Percentiles rank a stretch among this genome's conserved stretches.
Conservation (phyloP, 1,139 yeast species). For the Lodderomyces theae region DNA sequence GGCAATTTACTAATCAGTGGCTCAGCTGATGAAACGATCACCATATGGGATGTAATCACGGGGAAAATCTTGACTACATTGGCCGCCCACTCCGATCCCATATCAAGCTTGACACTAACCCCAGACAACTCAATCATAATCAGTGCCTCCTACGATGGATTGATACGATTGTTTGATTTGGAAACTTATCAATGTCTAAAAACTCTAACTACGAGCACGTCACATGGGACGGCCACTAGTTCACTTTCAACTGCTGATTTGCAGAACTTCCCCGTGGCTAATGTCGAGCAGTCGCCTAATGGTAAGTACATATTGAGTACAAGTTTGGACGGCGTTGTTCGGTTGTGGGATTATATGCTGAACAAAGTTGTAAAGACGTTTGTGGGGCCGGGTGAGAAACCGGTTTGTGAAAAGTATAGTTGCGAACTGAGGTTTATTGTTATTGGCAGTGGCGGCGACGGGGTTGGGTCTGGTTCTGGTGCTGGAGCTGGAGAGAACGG, state of each 20-base stretch:
- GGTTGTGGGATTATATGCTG: conserved; percentile 81
- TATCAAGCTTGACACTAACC: conserved; percentile 67
- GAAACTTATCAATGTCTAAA: conserved; percentile 88
- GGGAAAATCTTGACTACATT: conserved; percentile 74
- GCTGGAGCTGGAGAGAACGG: not conserved
- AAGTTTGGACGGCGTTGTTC: conserved; percentile 73
- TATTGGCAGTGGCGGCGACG: no score
- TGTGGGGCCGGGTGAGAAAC: conserved; percentile 31
- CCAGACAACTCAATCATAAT: conserved; percentile 82
- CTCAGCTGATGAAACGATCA: conserved; percentile 85
- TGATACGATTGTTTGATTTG: conserved; percentile 83
- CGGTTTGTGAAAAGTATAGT: conserved; percentile 43
- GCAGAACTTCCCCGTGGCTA: conserved; percentile 63
- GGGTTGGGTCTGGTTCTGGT: no score
- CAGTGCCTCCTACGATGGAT: conserved; percentile 89
- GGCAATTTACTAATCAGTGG: conserved; percentile 83
- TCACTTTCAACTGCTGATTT: conserved; percentile 51
- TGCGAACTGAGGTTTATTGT: conserved; percentile 52
- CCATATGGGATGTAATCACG: conserved; percentile 81
- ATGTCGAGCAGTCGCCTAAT: conserved; percentile 76
- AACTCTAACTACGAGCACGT: conserved; percentile 70
- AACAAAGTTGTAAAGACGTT: conserved; percentile 78
- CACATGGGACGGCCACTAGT: conserved; percentile 53
- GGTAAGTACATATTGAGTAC: conserved; percentile 77
- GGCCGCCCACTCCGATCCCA: conserved; percentile 94